Base-by-base conservation (phyloP, 169 alveolate genomes). In the Plasmodium sp. region DNA sequence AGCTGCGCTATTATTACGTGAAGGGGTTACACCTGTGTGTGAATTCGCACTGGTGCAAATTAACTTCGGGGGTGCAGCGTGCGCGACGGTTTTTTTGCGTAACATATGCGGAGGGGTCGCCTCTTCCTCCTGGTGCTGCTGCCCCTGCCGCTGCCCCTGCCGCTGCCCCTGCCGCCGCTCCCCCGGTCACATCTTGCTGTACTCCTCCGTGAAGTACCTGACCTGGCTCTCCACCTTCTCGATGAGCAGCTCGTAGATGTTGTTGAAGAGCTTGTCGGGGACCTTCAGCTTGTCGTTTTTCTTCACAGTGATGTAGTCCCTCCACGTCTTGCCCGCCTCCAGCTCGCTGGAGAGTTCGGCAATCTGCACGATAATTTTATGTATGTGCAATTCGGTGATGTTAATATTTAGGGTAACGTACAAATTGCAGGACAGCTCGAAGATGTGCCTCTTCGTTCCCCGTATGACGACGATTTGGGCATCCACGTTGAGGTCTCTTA, bases 401-500 rank as follows among this genome's bases (percentile, higher is more conserved):
- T 83, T 83, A 2, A 91, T 54, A 36, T 73, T 73, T 34, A 91
- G 33, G 6, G 92, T 81, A 16, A 96, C 58, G 74, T 95, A 80
- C 31, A 96, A 75, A 41, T 79, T 45, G 34, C 97, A 96, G 67
- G 97, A 94, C 45, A 97, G 96, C 77, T 97, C 98, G 83, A 97
- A 97, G 83, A 97, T 93, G 86, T 96, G 97, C 39, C 98, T 96
- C 77, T 97, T 96, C 1, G 98, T 96, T 9, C 97, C 98, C 39
- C 98, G 45, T 71, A 97, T 96, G 80, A 97, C 96, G 1, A 98
- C 98, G 45, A 97, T 95, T 74, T 97, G 97, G 2, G 98, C 98
- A 58, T 97, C 98, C 22, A 97, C 98, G 36, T 93, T 94, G 84
- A 97, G 71, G 34, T 93, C 95, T 6, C 96, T 97, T 45, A 97